A percentile compares a stretch with the other conserved stretches of the same genome.
Evolutionary conservation across 345 rosid species (phyloP).

Genomic region (Eucalyptus erythrocorys): DNA sequence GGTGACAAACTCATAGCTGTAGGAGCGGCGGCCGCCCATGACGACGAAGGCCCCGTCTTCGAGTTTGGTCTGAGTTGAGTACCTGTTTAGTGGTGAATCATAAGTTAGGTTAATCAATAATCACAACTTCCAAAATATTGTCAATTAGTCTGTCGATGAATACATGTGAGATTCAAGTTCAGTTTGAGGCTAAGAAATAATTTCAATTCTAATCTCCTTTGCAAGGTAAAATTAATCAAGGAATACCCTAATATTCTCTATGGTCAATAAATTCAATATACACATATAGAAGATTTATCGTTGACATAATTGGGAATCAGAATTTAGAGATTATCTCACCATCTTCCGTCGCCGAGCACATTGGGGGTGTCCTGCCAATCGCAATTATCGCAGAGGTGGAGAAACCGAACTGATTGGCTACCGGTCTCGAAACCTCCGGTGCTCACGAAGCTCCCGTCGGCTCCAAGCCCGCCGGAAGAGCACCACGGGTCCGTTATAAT

Average conservation of each 20-base stretch:
- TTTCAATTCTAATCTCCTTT: neutral
- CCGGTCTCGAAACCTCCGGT: slow-evolving; percentile 73
- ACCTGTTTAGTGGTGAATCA: slow-evolving; percentile 8
- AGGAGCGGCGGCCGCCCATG: slow-evolving; percentile 71
- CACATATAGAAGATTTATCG: neutral
- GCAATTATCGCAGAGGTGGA: slow-evolving; percentile 19
- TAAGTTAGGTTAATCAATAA: neutral
- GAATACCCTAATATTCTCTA: neutral
- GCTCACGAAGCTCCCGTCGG: slow-evolving; percentile 59
- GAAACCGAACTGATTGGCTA: slow-evolving; percentile 48
- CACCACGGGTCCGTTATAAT: slow-evolving; percentile 87
- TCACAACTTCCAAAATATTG: neutral
- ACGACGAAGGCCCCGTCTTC: slow-evolving; percentile 63
- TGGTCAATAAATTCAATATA: neutral
- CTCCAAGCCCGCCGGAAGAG: slow-evolving; percentile 74
- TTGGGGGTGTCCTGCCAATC: slow-evolving; percentile 61
- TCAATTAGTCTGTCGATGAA: neutral
- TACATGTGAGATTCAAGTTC: neutral
- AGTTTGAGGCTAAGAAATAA: neutral
- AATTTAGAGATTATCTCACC: slow-evolving; percentile 11
- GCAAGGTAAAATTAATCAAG: neutral
- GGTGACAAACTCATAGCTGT: slow-evolving; percentile 71
- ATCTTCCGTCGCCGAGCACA: slow-evolving; percentile 60
- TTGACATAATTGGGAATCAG: neutral
- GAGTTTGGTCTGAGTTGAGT: slow-evolving; percentile 65